A percentile compares a stretch with the other conserved stretches of the same genome.
These are phyloP conservation scores for Fomitopsis schrenkii DNA, from an alignment of 1,284 basidiomycete species.

Conservation along the genomic window DNA sequence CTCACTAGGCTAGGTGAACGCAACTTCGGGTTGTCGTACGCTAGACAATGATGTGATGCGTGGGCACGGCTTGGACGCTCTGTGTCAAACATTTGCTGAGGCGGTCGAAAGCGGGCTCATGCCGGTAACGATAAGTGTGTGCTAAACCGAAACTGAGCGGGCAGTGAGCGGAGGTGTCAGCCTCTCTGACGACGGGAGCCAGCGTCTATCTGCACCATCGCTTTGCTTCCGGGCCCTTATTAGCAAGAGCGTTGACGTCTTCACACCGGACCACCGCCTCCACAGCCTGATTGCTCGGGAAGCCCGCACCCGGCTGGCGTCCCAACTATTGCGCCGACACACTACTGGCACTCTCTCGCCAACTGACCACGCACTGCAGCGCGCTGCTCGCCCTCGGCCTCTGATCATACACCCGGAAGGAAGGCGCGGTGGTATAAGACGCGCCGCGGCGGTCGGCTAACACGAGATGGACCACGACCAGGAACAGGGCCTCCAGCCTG, in stretches of 20 bases:
- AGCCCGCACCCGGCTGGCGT: not conserved
- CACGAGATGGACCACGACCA: conserved; percentile 22
- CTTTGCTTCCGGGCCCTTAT: not conserved
- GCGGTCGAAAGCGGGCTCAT: no score
- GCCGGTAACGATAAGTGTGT: no score
- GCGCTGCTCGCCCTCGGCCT: not conserved
- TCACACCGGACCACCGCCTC: not conserved
- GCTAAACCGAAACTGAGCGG: not conserved
- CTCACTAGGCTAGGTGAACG: no score
- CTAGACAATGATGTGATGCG: no score
- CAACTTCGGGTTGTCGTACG: no score
- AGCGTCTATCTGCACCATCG: not conserved
- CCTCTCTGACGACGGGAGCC: not conserved
- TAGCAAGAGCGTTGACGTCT: not conserved
- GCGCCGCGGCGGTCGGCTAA: conserved; percentile 1
- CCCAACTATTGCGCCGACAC: not conserved
- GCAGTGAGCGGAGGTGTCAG: not conserved
- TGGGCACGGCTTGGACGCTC: no score
- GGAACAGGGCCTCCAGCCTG: conserved; percentile 21
- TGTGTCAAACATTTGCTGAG: no score
- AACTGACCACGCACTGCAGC: not conserved
- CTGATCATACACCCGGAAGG: not conserved
- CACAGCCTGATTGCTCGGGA: not conserved
- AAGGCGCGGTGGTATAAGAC: not conserved
- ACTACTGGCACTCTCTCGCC: not conserved